Evolutionary conservation across 1,139 yeast genomes (phyloP).

Genomic region (Blastobotrys serpentis): DNA sequence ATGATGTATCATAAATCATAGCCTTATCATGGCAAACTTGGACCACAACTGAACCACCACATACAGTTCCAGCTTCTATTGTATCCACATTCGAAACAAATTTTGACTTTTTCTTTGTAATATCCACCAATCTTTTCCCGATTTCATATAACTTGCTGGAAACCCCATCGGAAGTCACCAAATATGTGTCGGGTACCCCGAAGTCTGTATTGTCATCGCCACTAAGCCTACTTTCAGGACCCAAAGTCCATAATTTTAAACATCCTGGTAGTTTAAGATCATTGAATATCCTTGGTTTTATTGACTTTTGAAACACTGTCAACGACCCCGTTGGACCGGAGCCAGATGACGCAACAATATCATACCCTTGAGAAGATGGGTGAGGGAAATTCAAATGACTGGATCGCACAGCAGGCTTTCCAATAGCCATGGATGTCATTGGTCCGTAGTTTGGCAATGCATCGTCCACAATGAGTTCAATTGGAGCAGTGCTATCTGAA

Average conservation of each 20-base stretch:
- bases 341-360: slow-evolving; percentile 73
- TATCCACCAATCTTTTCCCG: slow-evolving; percentile 62
- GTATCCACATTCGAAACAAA: slow-evolving; percentile 67
- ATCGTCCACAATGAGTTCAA: slow-evolving; percentile 45
- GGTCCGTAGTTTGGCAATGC: slow-evolving; percentile 71
- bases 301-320: slow-evolving; percentile 64
- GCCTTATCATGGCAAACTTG: slow-evolving; percentile 74
- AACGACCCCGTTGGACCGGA: slow-evolving; percentile 55
- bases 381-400: slow-evolving; percentile 51
- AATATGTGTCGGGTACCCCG: slow-evolving; percentile 49
- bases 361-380: slow-evolving; percentile 56
- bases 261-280: slow-evolving; percentile 61
- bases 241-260: slow-evolving; percentile 39
- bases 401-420: slow-evolving; percentile 42
- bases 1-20: slow-evolving; percentile 61
- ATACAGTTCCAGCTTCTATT: slow-evolving; percentile 61
- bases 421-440: slow-evolving; percentile 65
- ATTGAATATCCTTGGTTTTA: slow-evolving; percentile 72
- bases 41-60: slow-evolving; percentile 59
- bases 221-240: slow-evolving; percentile 23
- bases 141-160: slow-evolving; percentile 54
- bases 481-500: slow-evolving; percentile 14
- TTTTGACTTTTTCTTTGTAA: slow-evolving; percentile 50
- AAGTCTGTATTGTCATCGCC: slow-evolving; percentile 23
- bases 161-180: slow-evolving; percentile 57